phyloP scores from a whole-genome alignment of 192 early-diverging fungal genomes.

The Allomyces macrogynus region DNA sequence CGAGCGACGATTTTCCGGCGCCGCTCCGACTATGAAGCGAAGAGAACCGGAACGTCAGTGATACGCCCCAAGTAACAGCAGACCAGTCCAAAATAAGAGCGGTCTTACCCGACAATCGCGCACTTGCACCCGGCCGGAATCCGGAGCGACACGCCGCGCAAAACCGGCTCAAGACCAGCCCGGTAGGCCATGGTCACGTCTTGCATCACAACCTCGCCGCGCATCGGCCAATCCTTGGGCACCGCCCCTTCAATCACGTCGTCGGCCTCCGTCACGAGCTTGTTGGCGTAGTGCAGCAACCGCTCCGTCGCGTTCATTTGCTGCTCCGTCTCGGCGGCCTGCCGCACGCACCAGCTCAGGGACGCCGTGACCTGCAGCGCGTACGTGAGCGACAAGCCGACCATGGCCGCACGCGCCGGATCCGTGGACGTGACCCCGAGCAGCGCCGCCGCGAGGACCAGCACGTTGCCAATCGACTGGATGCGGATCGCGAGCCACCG shows the following conservation, averaged over 20 bases:
- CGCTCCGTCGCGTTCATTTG: constrained; percentile 43
- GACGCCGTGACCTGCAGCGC: constrained; percentile 55
- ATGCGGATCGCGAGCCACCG: constrained; percentile 61
- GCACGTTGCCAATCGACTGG: constrained; percentile 49
- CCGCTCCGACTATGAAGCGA: constrained; percentile 4
- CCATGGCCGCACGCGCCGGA: constrained; percentile 33
- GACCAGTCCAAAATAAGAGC: too few species aligned
- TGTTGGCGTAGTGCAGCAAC: constrained; percentile 20
- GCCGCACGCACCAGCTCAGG: constrained; percentile 51
- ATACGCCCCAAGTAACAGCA: too few species aligned
- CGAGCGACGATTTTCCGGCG: constrained; percentile 6
- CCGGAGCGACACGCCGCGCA: not conserved
- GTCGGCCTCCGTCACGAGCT: not conserved
- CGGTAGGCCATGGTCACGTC: not conserved
- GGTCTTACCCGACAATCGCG: not conserved
- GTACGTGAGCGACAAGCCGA: constrained; percentile 67
- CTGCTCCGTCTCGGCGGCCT: constrained; percentile 50
- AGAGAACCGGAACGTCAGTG: too few species aligned
- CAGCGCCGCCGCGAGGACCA: constrained; percentile 57
- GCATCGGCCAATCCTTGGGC: not conserved
- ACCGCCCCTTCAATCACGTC: too few species aligned
- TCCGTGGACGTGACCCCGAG: constrained; percentile 43
- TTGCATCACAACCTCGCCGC: not conserved
- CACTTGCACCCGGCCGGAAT: not conserved
- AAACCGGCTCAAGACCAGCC: not conserved